Evolutionary conservation across 805 yeast genomes (phyloP).

Genomic region (Zygotorulaspora danielsina): DNA sequence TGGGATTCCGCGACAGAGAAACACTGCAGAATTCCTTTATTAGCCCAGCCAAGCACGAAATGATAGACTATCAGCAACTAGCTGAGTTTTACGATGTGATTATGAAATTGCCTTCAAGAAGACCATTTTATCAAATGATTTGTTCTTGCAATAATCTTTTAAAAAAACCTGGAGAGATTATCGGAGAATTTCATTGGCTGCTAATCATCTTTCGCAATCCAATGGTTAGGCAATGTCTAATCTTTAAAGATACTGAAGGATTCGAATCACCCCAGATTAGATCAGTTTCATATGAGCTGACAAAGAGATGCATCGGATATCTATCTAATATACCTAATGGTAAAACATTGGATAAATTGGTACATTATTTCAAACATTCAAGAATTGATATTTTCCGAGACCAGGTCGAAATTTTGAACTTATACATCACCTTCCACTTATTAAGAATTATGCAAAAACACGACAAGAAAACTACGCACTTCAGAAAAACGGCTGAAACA

Average conservation of each 20-base stretch:
- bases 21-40: slow-evolving; percentile 55
- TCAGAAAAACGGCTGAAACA: neutral
- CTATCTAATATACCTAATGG: slow-evolving; percentile 41
- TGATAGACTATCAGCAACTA: slow-evolving; percentile 48
- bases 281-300: slow-evolving; percentile 58
- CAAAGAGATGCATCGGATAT: slow-evolving; percentile 66
- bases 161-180: slow-evolving; percentile 41
- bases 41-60: slow-evolving; percentile 25
- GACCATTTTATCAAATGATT: slow-evolving; percentile 56
- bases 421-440: slow-evolving; percentile 74
- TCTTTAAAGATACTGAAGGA: slow-evolving; percentile 24
- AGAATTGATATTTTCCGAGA: slow-evolving; percentile 41
- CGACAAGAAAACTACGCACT: slow-evolving; percentile 2
- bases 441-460: slow-evolving; percentile 41
- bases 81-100: slow-evolving; percentile 44
- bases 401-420: slow-evolving; percentile 64
- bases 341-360: slow-evolving; percentile 5
- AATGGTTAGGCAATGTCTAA: slow-evolving; percentile 45
- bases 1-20: slow-evolving; percentile 45
- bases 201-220: slow-evolving; percentile 70
- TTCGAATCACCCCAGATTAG: slow-evolving; percentile 49
- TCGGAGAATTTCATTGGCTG: slow-evolving; percentile 49
- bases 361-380: slow-evolving; percentile 17
- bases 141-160: slow-evolving; percentile 49
- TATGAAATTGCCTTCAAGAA: slow-evolving; percentile 50